Evolutionary conservation across 2,329 filamentous ascomycete species (phyloP), one percentile per base, ranked within the genome.

Genomic region (Trichoderma afroharzianum): DNA sequence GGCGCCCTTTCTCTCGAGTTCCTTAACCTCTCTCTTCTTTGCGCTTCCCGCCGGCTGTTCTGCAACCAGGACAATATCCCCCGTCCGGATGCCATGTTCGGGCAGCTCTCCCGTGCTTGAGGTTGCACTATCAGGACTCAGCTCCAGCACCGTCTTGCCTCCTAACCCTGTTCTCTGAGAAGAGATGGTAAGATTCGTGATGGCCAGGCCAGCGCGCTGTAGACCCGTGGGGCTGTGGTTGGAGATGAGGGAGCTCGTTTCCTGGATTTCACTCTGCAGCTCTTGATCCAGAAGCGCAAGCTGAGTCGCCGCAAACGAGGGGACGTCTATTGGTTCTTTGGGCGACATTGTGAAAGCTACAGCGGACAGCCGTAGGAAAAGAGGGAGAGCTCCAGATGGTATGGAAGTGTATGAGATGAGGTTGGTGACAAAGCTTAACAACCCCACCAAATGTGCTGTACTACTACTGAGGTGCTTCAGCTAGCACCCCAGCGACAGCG

Each of bases 111-210:
- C 81, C 24, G 77, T 77, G 15, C 75, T 67, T 4, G 88, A 85
- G 2, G 91, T 87, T 0, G 94, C 92, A n/a, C 88, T 82, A 77
- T 98, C 95, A 0, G 89, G 84, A 18, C 83, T 83, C 1, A 99
- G 89, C 80, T 98, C 95, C 4, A 98, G 84, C 2, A 99, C 92
- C 0, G 93, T 94, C 74, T 94, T 93, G n/a, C 96, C 96, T 18
- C 95, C 96, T 47, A 98, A 85, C 0, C 96, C 96, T 0, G 96
- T 99, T 33, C 95, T 91, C 78, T 93, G 92, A 21, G 92, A 91
- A 12, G 87, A 85, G 39, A 97, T 84, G 36, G 88, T 83, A 9
- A 98, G 88, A 80, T 95, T 95, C 18, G 90, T 89, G 76, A 96
- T 85, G 36, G 93, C 93, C 53, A 94, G 86, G n/a, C 93, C 93